Evolutionary conservation across 805 yeast species (phyloP), one percentile per base, ranked within the genome.

Genomic region (Metschnikowia colocasiae): DNA sequence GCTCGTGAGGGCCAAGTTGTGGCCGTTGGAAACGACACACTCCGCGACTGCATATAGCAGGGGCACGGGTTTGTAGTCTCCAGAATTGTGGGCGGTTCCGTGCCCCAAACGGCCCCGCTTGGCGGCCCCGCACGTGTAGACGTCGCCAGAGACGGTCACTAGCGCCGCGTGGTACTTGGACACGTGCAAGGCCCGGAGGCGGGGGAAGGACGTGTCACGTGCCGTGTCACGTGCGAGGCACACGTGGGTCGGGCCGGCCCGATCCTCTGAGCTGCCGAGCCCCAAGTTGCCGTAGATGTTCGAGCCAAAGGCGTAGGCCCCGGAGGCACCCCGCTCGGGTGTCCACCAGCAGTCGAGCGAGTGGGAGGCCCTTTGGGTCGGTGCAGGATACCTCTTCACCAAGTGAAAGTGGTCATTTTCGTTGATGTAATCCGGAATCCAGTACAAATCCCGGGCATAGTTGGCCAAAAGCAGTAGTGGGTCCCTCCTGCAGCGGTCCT

Each of bases 81-180:
- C 78, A 45, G 69, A 72, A 33, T 65, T 67, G 30, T 54, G 56
- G 8, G 62, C 50, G 33, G 68, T 68, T 1, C 69, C 69, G 50
- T 77, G 75, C 0, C 95, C 96, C 16, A 88, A 63, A 39, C 95
- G 69, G 1, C 95, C 95, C 41, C 85, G 69, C 1, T 84, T 71
- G 4, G 85, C 83, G 33, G 79, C 73, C 0, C 96, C 96, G 47
- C 86, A 76, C 0, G 84, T 67, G 49, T 67, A 80, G 0, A 88
- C 54, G 42, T 76, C 73, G 6, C 79, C 79, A 30, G 78, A 80
- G 13, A 73, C 69, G 0, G 91, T 82, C 6, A 83, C 54, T 0
- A 84, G 59, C 1, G 83, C 63, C 0, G 89, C 75, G 59, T 87
- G 95, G 55, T 80, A 78, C 58, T 81, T 85, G 2, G 91, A 80